These are phyloP conservation scores for Penicillium sp. DNA, from an alignment of 2,329 filamentous ascomycete genomes.

Conservation along the genomic window DNA sequence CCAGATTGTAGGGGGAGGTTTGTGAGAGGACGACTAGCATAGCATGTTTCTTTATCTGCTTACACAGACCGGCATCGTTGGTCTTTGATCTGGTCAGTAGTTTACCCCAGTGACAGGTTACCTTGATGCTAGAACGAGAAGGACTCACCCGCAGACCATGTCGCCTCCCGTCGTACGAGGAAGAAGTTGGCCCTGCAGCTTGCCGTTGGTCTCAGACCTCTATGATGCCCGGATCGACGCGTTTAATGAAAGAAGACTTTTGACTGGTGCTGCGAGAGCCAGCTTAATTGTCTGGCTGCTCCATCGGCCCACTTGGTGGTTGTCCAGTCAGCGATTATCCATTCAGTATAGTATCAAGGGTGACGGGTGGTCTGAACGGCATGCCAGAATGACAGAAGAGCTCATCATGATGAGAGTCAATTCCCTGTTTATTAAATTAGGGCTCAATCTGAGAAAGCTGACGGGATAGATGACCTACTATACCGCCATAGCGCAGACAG, in stretches of 20 bases:
- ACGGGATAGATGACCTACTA: not conserved
- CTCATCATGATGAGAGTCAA: not conserved
- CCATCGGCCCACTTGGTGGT: slow-evolving; percentile 11
- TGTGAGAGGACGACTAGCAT: slow-evolving; percentile 4
- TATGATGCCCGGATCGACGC: slow-evolving; percentile 23
- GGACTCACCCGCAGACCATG: slow-evolving; percentile 27
- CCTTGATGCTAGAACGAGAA: slow-evolving; percentile 15
- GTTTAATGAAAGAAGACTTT: not conserved
- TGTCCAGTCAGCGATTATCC: slow-evolving; percentile 2
- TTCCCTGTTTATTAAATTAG: not conserved
- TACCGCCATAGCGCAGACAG: slow-evolving; percentile 12
- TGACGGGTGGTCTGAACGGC: not conserved
- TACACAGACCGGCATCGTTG: slow-evolving; percentile 1
- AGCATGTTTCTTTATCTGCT: not conserved
- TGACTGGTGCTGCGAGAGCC: slow-evolving; percentile 27
- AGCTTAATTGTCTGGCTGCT: slow-evolving; percentile 28
- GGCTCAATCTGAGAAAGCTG: not conserved
- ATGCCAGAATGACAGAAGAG: not conserved
- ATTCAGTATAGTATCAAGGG: slow-evolving; percentile 3
- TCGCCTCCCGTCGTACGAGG: slow-evolving; percentile 32
- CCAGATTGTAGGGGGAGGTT: not conserved
- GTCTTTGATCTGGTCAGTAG: slow-evolving; percentile 21
- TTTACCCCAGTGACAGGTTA: slow-evolving; percentile 16
- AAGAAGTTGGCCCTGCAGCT: slow-evolving; percentile 30
- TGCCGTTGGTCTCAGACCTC: slow-evolving; percentile 36